Conservation (phyloP, 2,329 filamentous ascomycete genomes). For the Botrytis medusae region DNA sequence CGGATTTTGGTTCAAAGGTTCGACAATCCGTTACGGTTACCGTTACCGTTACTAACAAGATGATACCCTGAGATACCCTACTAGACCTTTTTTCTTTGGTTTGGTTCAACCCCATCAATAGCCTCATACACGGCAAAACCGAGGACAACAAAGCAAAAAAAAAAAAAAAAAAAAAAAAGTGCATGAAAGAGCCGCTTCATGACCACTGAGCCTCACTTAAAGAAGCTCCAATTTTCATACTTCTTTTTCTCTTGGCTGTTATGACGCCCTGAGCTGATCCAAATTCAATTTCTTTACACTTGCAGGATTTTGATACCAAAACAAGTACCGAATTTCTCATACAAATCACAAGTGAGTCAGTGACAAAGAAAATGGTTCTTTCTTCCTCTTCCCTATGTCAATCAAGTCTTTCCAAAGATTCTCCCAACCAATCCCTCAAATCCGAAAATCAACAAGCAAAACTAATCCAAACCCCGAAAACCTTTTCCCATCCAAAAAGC, state of each 20-base stretch:
- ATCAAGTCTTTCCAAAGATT: background rate
- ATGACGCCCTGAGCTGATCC: background rate
- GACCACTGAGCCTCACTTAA: background rate
- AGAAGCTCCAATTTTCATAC: background rate
- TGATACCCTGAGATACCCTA: background rate
- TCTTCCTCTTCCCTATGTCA: background rate
- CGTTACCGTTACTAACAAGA: background rate
- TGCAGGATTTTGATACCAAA: background rate
- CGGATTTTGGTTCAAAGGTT: background rate
- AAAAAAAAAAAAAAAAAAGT: background rate
- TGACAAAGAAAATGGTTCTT: background rate
- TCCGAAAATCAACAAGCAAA: background rate
- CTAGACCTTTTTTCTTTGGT: background rate
- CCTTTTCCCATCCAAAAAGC: background rate
- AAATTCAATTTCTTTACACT: background rate
- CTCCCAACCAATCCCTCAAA: background rate
- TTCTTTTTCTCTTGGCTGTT: background rate
- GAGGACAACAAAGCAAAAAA: background rate
- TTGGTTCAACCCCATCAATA: background rate
- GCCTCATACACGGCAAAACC: background rate
- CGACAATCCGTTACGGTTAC: background rate
- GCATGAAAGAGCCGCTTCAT: background rate
- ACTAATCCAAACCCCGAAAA: background rate
- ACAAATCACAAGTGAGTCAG: background rate
- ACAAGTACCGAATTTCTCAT: background rate